Base-by-base conservation (phyloP, 2,329 filamentous ascomycete species). In the Aspergillus novofumigatus region DNA sequence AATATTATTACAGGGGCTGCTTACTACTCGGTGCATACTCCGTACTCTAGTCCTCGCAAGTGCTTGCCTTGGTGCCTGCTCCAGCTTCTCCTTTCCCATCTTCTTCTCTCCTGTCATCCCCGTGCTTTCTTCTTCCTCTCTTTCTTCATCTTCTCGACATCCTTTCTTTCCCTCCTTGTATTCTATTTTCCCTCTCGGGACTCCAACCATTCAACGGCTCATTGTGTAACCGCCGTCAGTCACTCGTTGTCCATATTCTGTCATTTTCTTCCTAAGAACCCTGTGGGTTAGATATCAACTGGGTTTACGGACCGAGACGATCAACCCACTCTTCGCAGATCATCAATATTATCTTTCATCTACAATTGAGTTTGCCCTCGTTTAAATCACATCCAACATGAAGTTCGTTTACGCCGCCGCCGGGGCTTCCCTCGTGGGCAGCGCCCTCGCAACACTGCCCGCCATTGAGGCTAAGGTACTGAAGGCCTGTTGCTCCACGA, bases 391-490 rank as follows among this genome's bases (percentile, higher is more conserved):
- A n/a, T 59, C 68, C 75, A 80, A 62, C 61, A 87, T 87, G 85
- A 85, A 77, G 76, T 75, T 72, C 69, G 82, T 74, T 65, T 76
- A 74, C 59, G 62, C 74, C 57, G 68, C 82, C 59, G 80, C 80
- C 64, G 76, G 80, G 62, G 78, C 82, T 60, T 80, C 80, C 65
- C 74, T 86, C 53, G 74, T 84, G 59, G 75, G 77, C 62, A 70
- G 69, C 65, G 77, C 76, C 62, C 67, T 77, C 53, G 83, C 85
- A 38, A 62, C 83, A 62, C 74, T 88, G 54, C 84, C 81, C 59
- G 71, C 77, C 26, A 83, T 84, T 61, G 76, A 81, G 56, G 78
- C 81, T 81, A 92, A 92, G 83, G 86, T 87, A 75, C 48, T 23
- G 32, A 1, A 21, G n/a, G 21, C 17, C 53, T 29, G 11, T 11